Base-by-base conservation (phyloP, 2,329 filamentous ascomycete genomes). In the Pezicula carpinea region DNA sequence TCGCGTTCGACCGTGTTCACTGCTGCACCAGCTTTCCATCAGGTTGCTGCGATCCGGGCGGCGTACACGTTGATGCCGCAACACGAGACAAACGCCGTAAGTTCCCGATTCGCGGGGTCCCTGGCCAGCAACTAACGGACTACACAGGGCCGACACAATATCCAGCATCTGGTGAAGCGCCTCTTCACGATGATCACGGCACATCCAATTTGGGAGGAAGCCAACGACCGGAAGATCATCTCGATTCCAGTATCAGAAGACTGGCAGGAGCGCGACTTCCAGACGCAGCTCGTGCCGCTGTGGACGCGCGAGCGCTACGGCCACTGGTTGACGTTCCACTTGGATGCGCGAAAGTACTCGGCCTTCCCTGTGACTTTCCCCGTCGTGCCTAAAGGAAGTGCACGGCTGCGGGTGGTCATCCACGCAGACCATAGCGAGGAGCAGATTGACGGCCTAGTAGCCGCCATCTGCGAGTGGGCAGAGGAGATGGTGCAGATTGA, bases 1-100 rank as follows among this genome's bases (percentile, higher is more conserved):
- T 58, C 59, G 5, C 61, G 67, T 1, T 64, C 68, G 0, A 53
- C 71, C 2, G 70, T 70, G 10, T 73, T 69, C 44, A 68, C 66
- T 1, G 71, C 68, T 0, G 64, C 69, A 15, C 58, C 71, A 34
- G 64, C 68, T 0, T 71, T 68, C 36, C 68, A 69, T 5, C 59
- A 64, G 3, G 60, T 73, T 1, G 66, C 66, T 6, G 61, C 66
- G 2, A 69, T 74, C 38, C 61, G 60, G 17, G 53, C 61, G 1
- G 65, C 57, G 2, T 68, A 68, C 43, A 57, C 54, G 17, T 38
- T 59, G 10, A 35, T 59, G 7, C 47, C 34, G 5, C 40, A 21
- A 39, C 31, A 31, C 6, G 42, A 32, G 26, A 44, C 33, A n/a
- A n/a, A n/a, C n/a, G n/a, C n/a, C n/a, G n/a, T n/a, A n/a, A n/a